Base-by-base conservation (phyloP, 805 yeast species). In the Teunomyces barrocoloradensis region DNA sequence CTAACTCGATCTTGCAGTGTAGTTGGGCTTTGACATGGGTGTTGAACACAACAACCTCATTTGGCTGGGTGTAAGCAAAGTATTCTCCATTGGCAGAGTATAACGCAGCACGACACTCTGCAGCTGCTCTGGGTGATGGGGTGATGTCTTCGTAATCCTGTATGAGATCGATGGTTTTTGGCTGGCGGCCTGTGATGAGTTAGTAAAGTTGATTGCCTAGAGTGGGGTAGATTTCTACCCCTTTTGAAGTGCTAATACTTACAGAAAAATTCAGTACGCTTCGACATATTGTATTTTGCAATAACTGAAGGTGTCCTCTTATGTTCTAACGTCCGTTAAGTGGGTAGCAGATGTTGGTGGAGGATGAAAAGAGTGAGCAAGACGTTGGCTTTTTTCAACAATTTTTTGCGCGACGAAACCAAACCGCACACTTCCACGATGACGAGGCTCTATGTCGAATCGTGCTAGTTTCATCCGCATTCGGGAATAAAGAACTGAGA, bases 21-120 rank as follows among this genome's bases (percentile, higher is more conserved):
- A 66, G 37, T 13, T 69, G 57, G 5, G 71, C 67, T 17, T 86
- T 53, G 82, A 29, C 75, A 60, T 67, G 67, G n/a, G 92, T 77
- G 56, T 80, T 76, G 39, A 81, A 69, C 23, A 89, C 72, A 13
- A 73, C 69, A 43, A 87, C 87, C 44, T 71, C 69, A 21, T 71
- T 66, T 21, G 87, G 87, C 60, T 84, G 86, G 13, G 92, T 79
- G 66, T 79, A 88, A 20, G 90, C 91, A 63, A 88, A 84, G 46
- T 71, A 75, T 40, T 72, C 59, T 25, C 96, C 96, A 57, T 82
- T 75, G 41, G 86, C 75, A 18, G 91, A 81, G 63, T 88, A 87
- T 40, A 71, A 67, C 33, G 91, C 79, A 40, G 78, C 73, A 53
- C 89, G 80, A 48, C 85, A 82, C 52, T 84, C 85, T 42, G 51